Evolutionary conservation across 148 eudicot genomes (phyloP).

Genomic region (Euryodendron excelsum): DNA sequence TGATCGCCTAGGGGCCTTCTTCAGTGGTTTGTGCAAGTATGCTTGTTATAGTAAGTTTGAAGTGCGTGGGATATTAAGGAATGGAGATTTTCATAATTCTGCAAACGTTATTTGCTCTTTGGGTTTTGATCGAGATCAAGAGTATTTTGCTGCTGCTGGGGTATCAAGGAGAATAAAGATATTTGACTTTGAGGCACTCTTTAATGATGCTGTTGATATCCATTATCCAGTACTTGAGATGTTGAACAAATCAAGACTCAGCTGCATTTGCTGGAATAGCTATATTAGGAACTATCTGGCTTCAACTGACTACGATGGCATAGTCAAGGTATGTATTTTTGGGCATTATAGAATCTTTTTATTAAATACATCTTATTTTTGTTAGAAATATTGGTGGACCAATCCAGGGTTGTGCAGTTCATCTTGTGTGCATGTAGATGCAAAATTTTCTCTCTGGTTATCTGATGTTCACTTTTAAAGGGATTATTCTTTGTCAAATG

Average conservation of each 20-base stretch:
- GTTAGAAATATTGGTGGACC: conserved; percentile 17
- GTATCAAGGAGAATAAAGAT: conserved; percentile 81
- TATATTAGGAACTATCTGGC: conserved; percentile 83
- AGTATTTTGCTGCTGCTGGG: conserved; percentile 85
- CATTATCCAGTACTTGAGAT: conserved; percentile 82
- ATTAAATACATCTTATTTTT: conserved; percentile 2
- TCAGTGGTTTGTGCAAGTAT: conserved; percentile 82
- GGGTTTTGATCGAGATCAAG: conserved; percentile 90
- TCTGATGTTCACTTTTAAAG: neutral
- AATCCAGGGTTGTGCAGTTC: conserved; percentile 11
- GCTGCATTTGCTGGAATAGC: conserved; percentile 76
- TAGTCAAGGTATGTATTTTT: conserved; percentile 63
- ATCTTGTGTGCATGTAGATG: neutral
- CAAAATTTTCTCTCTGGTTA: neutral
- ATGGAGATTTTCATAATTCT: conserved; percentile 55
- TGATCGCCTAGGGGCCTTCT: conserved; percentile 68
- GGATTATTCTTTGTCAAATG: neutral
- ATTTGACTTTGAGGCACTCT: conserved; percentile 57
- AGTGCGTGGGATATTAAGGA: conserved; percentile 63
- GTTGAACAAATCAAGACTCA: conserved; percentile 70
- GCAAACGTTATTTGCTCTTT: conserved; percentile 81
- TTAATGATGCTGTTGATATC: conserved; percentile 59
- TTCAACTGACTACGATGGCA: conserved; percentile 89
- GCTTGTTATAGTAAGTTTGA: conserved; percentile 80
- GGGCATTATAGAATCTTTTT: conserved; percentile 17